Conservation (phyloP, 169 alveolate species). For the Babesia gibsoni region DNA sequence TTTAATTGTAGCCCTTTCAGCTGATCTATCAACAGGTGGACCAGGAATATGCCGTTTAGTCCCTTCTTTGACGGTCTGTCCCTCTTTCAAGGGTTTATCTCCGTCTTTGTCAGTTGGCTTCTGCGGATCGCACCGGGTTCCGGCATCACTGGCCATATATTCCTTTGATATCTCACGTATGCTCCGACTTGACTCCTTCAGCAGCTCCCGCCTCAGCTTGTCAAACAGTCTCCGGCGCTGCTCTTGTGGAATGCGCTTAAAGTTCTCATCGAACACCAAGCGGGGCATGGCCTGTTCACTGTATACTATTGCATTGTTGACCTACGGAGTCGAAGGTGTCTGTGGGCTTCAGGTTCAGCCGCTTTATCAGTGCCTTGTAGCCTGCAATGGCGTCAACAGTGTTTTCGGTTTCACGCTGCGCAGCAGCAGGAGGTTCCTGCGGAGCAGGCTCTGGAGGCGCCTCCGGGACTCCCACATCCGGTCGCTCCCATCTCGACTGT, state of each 20-base stretch:
- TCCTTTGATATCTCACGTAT: slow-evolving; percentile 4
- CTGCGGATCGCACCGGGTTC: too few species aligned
- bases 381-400: slow-evolving; percentile 16
- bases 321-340: slow-evolving; percentile 42
- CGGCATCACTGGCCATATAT: background rate
- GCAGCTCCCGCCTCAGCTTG: slow-evolving; percentile 31
- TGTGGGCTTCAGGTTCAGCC: slow-evolving; percentile 25
- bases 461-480: slow-evolving; percentile 41
- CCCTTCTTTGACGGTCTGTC: background rate
- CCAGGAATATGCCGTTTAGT: background rate
- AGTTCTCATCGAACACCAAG: slow-evolving; percentile 30
- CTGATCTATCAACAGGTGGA: too few species aligned
- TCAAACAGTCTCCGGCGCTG: slow-evolving; percentile 32
- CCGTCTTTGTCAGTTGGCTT: background rate
- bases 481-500: slow-evolving; percentile 52
- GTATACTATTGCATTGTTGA: too few species aligned
- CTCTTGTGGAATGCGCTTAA: slow-evolving; percentile 32
- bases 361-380: slow-evolving; percentile 36
- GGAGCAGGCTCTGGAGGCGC: slow-evolving; percentile 1
- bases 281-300: slow-evolving; percentile 39
- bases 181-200: slow-evolving; percentile 27
- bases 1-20: too few species aligned
- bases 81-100: background rate
- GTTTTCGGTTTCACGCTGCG: background rate
- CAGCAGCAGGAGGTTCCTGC: slow-evolving; percentile 24